Evolutionary conservation across 2,329 filamentous ascomycete genomes (phyloP).

Genomic region (Xylariales sp.): DNA sequence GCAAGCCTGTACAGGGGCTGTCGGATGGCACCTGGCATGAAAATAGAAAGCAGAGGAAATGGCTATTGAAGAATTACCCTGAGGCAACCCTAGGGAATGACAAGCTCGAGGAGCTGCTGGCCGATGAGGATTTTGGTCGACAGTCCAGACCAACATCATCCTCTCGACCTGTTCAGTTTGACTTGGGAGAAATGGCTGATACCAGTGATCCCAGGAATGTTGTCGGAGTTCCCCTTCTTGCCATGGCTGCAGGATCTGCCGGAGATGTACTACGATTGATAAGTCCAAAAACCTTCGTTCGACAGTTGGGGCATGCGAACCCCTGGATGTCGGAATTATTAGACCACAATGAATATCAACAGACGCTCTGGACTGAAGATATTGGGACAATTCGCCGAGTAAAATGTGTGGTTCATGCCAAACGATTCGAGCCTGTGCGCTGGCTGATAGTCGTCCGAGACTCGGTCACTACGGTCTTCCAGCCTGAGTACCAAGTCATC

Average conservation of each 20-base stretch:
- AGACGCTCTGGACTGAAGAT: constrained; percentile 50
- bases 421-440: constrained; percentile 31
- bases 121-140: constrained; percentile 11
- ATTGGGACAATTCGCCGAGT: constrained; percentile 45
- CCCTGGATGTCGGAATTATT: constrained; percentile 43
- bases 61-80: constrained; percentile 47
- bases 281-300: constrained; percentile 43
- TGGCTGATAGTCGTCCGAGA: constrained; percentile 53
- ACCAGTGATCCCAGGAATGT: constrained; percentile 21
- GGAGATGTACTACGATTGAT: constrained; percentile 55
- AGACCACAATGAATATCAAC: constrained; percentile 36
- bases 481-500: constrained; percentile 42
- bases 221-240: constrained; percentile 32
- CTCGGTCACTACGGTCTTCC: constrained; percentile 46
- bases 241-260: constrained; percentile 49
- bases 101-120: constrained; percentile 16
- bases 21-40: constrained; percentile 15
- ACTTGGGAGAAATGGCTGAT: constrained; percentile 51
- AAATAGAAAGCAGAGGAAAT: constrained; percentile 29
- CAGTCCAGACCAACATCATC: constrained; percentile 6
- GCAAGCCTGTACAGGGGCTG: not conserved
- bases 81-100: constrained; percentile 35
- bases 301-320: constrained; percentile 48
- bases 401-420: constrained; percentile 39
- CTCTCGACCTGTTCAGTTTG: constrained; percentile 38